phyloP scores from a whole-genome alignment of 345 rosid genomes.

The Pistacia atlantica region DNA sequence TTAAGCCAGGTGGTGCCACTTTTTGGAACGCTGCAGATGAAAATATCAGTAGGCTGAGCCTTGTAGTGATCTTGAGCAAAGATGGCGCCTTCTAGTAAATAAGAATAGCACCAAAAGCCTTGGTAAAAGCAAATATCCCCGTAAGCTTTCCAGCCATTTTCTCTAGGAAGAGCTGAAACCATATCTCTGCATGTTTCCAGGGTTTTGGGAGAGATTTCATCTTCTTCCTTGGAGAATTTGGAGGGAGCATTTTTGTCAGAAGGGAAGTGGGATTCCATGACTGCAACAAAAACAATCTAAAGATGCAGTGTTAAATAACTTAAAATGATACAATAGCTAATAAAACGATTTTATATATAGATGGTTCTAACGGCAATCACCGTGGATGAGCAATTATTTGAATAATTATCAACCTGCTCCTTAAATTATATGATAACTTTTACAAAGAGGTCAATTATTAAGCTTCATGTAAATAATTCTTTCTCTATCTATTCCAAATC shows the following conservation, averaged over 20 bases:
- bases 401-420: no score
- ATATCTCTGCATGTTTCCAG: neutral
- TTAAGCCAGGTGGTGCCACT: slow-evolving; percentile 22
- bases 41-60: slow-evolving; percentile 9
- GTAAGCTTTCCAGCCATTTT: neutral
- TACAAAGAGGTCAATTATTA: no score
- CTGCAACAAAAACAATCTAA: neutral
- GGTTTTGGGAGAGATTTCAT: neutral
- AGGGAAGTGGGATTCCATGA: neutral
- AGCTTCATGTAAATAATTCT: no score
- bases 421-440: no score
- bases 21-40: slow-evolving; percentile 14
- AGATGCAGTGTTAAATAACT: no score
- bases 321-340: no score
- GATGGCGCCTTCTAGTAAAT: neutral
- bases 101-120: neutral
- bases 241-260: neutral
- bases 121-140: neutral
- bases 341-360: no score
- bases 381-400: no score
- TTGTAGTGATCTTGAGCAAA: slow-evolving; percentile 12
- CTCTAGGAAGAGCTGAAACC: slow-evolving; percentile 11
- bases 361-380: no score
- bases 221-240: neutral
- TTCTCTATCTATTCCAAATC: no score